phyloP scores from a whole-genome alignment of 2,329 filamentous ascomycete genomes.

The Pseudocercospora eumusae region DNA sequence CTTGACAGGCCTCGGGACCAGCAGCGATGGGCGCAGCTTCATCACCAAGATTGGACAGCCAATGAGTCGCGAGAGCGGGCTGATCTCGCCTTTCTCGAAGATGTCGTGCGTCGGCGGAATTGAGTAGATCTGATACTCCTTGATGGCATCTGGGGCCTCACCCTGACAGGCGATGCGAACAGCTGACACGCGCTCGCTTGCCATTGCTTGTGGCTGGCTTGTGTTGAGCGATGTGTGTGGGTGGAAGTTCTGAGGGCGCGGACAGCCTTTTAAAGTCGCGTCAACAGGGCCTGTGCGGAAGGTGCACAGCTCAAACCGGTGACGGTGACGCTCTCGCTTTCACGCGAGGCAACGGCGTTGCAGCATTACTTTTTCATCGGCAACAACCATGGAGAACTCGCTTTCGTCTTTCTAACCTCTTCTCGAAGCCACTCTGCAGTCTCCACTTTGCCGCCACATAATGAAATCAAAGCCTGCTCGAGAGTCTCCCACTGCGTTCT shows the following conservation, averaged over 20 bases:
- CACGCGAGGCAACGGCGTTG: not conserved
- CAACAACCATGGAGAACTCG: not conserved
- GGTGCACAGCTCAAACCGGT: not conserved
- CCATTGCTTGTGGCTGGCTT: not conserved
- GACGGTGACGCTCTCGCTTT: not conserved
- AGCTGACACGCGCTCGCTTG: not conserved
- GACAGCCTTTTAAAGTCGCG: not conserved
- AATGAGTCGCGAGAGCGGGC: not conserved
- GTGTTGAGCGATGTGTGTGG: not conserved
- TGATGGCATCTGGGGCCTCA: not conserved
- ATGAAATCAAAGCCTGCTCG: not conserved
- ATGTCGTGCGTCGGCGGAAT: conserved; percentile 3
- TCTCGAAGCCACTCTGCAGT: not conserved
- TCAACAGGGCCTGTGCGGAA: not conserved
- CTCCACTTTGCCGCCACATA: not conserved
- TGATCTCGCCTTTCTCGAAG: conserved; percentile 4
- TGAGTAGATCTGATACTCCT: conserved; percentile 9
- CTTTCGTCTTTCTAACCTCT: not conserved
- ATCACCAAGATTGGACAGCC: not conserved
- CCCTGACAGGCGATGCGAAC: conserved; percentile 9
- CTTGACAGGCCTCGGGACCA: not conserved
- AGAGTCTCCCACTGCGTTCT: not conserved
- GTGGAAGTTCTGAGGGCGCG: not conserved
- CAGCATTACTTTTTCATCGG: not conserved
- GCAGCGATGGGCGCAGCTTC: conserved; percentile 11